phyloP scores from a whole-genome alignment of 2,329 filamentous ascomycete genomes.

The Microascus cirrosus region DNA sequence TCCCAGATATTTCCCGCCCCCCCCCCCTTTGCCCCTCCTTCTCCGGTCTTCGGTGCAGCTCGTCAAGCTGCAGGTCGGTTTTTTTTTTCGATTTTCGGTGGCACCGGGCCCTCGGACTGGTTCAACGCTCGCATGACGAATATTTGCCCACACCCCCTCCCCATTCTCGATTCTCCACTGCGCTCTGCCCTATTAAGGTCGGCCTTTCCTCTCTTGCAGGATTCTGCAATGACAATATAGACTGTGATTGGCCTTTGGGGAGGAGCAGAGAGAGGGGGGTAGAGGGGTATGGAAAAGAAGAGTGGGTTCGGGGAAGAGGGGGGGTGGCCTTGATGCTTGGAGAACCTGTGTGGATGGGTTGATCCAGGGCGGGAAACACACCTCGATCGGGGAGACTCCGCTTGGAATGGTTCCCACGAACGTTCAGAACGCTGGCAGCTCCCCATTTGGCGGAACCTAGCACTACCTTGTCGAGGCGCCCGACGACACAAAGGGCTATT shows the following conservation, averaged over 20 bases:
- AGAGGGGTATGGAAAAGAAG: too few species aligned
- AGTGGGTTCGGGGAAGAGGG: too few species aligned
- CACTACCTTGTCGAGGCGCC: neutral
- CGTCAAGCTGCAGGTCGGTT: neutral
- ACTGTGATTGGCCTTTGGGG: too few species aligned
- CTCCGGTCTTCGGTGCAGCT: slow-evolving; percentile 2
- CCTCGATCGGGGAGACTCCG: too few species aligned
- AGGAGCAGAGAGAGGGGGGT: too few species aligned
- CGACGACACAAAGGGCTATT: neutral
- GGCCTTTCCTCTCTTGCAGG: too few species aligned
- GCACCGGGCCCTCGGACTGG: slow-evolving; percentile 1
- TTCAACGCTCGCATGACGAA: neutral
- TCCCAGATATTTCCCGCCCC: neutral
- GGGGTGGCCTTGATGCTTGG: too few species aligned
- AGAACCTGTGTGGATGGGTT: too few species aligned
- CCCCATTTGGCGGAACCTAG: neutral
- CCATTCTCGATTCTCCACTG: neutral
- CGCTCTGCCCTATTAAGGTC: too few species aligned
- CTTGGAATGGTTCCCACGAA: neutral
- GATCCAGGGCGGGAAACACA: too few species aligned
- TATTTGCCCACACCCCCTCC: neutral
- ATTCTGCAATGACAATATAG: too few species aligned
- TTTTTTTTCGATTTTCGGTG: slow-evolving; percentile 1
- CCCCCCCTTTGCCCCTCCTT: neutral
- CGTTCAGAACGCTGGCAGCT: neutral